A percentile compares a stretch with the other conserved stretches of the same genome.
These are phyloP conservation scores for Xylaria hypoxylon DNA, from an alignment of 2,329 filamentous ascomycete species.

Conservation along the genomic window DNA sequence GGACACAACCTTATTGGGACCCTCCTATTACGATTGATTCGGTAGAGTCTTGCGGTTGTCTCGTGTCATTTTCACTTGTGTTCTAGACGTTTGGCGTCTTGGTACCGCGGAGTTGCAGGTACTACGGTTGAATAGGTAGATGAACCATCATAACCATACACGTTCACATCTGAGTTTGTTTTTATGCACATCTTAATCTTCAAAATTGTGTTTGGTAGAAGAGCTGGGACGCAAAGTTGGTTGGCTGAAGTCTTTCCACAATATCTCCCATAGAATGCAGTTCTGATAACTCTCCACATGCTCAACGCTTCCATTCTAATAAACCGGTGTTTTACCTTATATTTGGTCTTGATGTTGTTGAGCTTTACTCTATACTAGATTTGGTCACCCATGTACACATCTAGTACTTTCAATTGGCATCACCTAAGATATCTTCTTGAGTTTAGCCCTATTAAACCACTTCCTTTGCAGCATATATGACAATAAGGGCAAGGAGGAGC, in stretches of 20 bases:
- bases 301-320: too few relatives aligned
- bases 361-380: too few relatives aligned
- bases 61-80: background rate
- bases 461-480: too few relatives aligned
- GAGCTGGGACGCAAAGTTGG: background rate
- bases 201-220: background rate
- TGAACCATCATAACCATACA: slow-evolving; percentile 5
- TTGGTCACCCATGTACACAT: too few relatives aligned
- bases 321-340: too few relatives aligned
- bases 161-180: background rate
- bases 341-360: too few relatives aligned
- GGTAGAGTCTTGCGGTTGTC: slow-evolving; percentile 6
- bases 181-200: background rate
- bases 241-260: background rate
- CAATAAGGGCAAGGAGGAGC: too few relatives aligned
- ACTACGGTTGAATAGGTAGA: slow-evolving; percentile 13
- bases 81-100: slow-evolving; percentile 15
- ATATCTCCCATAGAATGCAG: background rate
- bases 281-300: background rate
- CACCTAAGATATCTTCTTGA: too few relatives aligned
- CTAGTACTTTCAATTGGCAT: too few relatives aligned
- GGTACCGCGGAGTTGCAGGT: slow-evolving; percentile 12
- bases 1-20: background rate
- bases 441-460: too few relatives aligned
- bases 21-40: slow-evolving; percentile 13